Conservation (phyloP, 1,284 basidiomycete species). For the Polyporus tsugae region DNA sequence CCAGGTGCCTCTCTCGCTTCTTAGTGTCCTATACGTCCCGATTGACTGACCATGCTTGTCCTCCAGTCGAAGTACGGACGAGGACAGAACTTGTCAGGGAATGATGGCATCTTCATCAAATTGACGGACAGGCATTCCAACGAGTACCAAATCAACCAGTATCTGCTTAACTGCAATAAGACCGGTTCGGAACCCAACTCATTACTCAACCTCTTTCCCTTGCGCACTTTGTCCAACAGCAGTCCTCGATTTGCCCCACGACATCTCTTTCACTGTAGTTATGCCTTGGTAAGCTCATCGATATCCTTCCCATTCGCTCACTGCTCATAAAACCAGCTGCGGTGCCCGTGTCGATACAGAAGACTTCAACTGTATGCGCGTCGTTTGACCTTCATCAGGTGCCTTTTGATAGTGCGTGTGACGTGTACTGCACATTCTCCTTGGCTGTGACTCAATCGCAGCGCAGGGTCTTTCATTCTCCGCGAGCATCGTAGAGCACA, state of each 20-base stretch:
- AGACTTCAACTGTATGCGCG: background rate
- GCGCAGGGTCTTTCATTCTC: slow-evolving; percentile 4
- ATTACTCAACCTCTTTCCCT: background rate
- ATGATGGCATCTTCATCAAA: background rate
- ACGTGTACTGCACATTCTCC: background rate
- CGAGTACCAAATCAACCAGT: background rate
- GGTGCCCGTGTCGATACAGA: background rate
- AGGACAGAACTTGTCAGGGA: background rate
- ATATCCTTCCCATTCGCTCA: background rate
- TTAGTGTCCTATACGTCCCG: too few species aligned
- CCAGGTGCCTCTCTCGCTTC: background rate
- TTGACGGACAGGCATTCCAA: background rate
- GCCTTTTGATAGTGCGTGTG: slow-evolving; percentile 8
- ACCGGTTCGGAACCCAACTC: background rate
- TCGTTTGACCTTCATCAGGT: slow-evolving; percentile 7
- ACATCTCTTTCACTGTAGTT: slow-evolving; percentile 10
- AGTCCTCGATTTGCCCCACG: slow-evolving; percentile 6
- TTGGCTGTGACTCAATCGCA: background rate
- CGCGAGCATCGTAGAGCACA: slow-evolving; percentile 6
- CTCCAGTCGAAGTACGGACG: background rate
- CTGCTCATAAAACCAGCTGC: background rate
- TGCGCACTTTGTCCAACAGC: slow-evolving; percentile 6
- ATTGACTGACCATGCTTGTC: too few species aligned
- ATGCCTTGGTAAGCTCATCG: slow-evolving; percentile 12
- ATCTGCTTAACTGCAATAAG: background rate